Conservation (phyloP, 305 asterid species). For the Fraxinus dipetala region DNA sequence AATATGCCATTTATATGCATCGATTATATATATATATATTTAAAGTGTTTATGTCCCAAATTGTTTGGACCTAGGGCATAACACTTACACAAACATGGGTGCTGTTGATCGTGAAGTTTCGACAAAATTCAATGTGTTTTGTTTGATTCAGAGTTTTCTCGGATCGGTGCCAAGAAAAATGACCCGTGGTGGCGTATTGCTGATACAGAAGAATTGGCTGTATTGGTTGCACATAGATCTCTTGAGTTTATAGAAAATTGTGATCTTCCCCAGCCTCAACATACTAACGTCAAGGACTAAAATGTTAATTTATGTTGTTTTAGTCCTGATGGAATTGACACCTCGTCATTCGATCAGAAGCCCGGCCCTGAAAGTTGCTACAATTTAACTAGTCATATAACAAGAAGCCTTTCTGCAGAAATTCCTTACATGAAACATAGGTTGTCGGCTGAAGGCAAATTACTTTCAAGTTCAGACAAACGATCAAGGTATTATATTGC, state of each 20-base stretch:
- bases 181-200: slow-evolving; percentile 88
- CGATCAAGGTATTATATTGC: slow-evolving; percentile 42
- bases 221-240: slow-evolving; percentile 59
- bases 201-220: slow-evolving; percentile 71
- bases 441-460: slow-evolving; percentile 25
- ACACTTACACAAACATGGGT: slow-evolving; percentile 21
- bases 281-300: slow-evolving; percentile 29
- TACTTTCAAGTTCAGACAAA: slow-evolving; percentile 24
- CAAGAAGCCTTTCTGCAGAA: slow-evolving; percentile 19
- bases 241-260: slow-evolving; percentile 58
- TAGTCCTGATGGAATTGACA: slow-evolving; percentile 20
- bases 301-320: slow-evolving; percentile 19
- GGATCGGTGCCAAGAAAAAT: slow-evolving; percentile 45
- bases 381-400: slow-evolving; percentile 9
- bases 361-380: slow-evolving; percentile 9
- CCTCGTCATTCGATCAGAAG: slow-evolving; percentile 21
- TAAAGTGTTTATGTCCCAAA: too few relatives aligned
- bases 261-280: slow-evolving; percentile 83
- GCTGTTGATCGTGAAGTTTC: slow-evolving; percentile 26
- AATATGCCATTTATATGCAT: too few relatives aligned
- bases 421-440: slow-evolving; percentile 29
- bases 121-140: slow-evolving; percentile 32
- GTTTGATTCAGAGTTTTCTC: slow-evolving; percentile 41
- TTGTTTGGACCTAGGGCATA: too few relatives aligned
- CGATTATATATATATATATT: too few relatives aligned